A percentile compares a stretch with the other conserved stretches of the same genome.
These are phyloP conservation scores for Candida boleticola DNA, from an alignment of 805 yeast genomes.

Conservation along the genomic window DNA sequence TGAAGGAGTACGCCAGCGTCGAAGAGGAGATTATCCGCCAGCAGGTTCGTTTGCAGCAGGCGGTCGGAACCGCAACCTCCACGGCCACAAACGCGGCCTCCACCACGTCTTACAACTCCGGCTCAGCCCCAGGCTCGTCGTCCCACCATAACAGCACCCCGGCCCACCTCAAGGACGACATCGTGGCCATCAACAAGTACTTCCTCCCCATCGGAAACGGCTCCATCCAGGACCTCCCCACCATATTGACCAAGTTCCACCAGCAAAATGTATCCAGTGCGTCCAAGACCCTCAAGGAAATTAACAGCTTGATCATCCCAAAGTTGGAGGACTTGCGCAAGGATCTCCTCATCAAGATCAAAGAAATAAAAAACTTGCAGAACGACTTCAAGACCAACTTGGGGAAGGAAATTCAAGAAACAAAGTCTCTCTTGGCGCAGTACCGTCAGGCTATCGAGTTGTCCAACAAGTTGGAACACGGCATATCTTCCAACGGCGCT, in stretches of 20 bases:
- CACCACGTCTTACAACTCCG: background rate
- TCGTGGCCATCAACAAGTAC: constrained; percentile 42
- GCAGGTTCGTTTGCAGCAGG: constrained; percentile 75
- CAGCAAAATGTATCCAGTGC: constrained; percentile 37
- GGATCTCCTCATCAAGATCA: constrained; percentile 79
- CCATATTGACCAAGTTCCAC: constrained; percentile 53
- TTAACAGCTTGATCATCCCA: constrained; percentile 49
- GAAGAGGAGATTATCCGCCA: constrained; percentile 88
- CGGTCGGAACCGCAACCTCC: constrained; percentile 42
- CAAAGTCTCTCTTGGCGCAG: constrained; percentile 38
- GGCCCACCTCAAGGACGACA: constrained; percentile 23
- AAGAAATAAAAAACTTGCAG: constrained; percentile 78
- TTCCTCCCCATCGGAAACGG: constrained; percentile 72
- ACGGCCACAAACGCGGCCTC: background rate
- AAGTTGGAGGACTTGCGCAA: constrained; percentile 56
- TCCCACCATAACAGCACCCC: constrained; percentile 5
- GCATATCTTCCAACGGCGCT: constrained; percentile 9
- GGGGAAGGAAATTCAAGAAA: constrained; percentile 51
- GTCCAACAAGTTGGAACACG: constrained; percentile 44
- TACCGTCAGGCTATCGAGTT: constrained; percentile 65
- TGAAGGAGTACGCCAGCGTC: constrained; percentile 76
- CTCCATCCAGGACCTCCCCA: constrained; percentile 81
- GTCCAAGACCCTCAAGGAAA: constrained; percentile 47
- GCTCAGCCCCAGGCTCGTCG: background rate
- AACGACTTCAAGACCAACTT: constrained; percentile 83